Evolutionary conservation across 2,329 filamentous ascomycete species (phyloP), one percentile per base, ranked within the genome.

Genomic region (Colletotrichum sp.): DNA sequence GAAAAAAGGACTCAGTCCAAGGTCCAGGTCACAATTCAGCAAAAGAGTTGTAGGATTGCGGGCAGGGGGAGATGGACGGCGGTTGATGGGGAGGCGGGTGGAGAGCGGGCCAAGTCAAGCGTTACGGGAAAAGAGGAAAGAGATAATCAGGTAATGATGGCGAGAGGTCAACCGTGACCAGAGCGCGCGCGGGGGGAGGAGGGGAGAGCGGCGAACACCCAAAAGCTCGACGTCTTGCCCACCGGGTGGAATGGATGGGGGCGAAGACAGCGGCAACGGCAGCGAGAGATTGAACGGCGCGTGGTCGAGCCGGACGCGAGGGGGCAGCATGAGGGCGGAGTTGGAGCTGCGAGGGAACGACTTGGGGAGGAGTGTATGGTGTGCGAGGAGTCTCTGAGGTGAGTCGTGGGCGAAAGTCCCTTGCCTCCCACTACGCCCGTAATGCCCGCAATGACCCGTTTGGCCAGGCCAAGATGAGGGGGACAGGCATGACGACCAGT

Each of bases 351-450:
- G 63, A 52, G 38, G 36, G 63, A 66, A 66, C 63, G 63, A 66
- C 61, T 38, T 21, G 34, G 38, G 38, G 61, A 52, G 34, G 61
- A 64, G 61, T 64, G 61, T 28, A 21, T 38, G 61, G 34, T 64
- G 63, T 66, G 63, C 28, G 63, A 48, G 63, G 63, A 52, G 43
- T 28, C 36, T 43, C 60, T 64, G 18, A 18, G 26, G 10, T 65
- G 64, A 73, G 69, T 60, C 63, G 68, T 48, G 57, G 18, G 69
- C 57, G 9, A n/a, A 60, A 64, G 70, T 75, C 73, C 70, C 73
- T 75, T 75, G 70, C 73, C 70, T 75, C 73, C 24, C 21, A 36
- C 36, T 75, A 75, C 70, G 73, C 73, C 70, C 73, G 73, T 75
- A 75, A 75, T 71, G 73, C 73, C 69, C 73, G 73, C 73, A 72